Percentiles rank a stretch among this genome's conserved stretches.
These are phyloP conservation scores for Parascedosporium putredinis DNA, from an alignment of 2,329 filamentous ascomycete species.

Conservation along the genomic window DNA sequence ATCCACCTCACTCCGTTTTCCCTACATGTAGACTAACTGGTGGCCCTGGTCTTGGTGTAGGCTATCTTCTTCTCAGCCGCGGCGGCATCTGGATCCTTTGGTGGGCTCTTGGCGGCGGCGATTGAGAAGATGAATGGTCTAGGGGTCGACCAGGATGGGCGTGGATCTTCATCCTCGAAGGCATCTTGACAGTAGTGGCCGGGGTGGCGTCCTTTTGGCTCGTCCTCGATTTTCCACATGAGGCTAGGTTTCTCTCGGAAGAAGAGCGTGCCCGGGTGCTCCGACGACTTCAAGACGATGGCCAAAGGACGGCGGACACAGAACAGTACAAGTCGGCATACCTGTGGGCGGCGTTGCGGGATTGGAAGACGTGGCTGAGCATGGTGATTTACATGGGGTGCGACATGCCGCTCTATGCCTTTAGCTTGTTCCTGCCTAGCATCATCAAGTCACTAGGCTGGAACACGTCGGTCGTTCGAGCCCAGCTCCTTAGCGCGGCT, in stretches of 20 bases:
- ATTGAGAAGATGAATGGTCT: constrained; percentile 57
- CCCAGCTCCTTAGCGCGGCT: constrained; percentile 48
- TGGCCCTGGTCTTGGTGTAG: too few species aligned
- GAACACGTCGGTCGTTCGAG: constrained; percentile 25
- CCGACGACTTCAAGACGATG: constrained; percentile 54
- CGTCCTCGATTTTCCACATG: constrained; percentile 69
- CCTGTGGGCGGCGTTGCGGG: constrained; percentile 57
- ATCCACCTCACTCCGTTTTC: not conserved
- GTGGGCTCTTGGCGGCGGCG: constrained; percentile 57
- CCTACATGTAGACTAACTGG: too few species aligned
- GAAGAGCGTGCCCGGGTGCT: constrained; percentile 59
- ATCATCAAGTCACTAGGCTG: constrained; percentile 34
- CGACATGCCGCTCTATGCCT: constrained; percentile 38
- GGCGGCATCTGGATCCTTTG: constrained; percentile 64
- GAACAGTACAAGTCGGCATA: constrained; percentile 63
- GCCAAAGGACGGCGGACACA: constrained; percentile 53
- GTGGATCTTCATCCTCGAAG: constrained; percentile 58
- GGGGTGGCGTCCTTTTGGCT: constrained; percentile 59
- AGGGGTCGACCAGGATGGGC: constrained; percentile 43
- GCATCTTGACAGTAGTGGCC: constrained; percentile 55
- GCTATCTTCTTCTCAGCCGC: constrained; percentile 75
- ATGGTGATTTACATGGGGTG: constrained; percentile 39
- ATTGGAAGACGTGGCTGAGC: constrained; percentile 62
- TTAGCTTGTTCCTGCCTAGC: constrained; percentile 46
- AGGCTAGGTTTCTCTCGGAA: constrained; percentile 56